These are phyloP conservation scores for Colletotrichum navitas DNA, from an alignment of 2,329 filamentous ascomycete genomes.

Conservation along the genomic window DNA sequence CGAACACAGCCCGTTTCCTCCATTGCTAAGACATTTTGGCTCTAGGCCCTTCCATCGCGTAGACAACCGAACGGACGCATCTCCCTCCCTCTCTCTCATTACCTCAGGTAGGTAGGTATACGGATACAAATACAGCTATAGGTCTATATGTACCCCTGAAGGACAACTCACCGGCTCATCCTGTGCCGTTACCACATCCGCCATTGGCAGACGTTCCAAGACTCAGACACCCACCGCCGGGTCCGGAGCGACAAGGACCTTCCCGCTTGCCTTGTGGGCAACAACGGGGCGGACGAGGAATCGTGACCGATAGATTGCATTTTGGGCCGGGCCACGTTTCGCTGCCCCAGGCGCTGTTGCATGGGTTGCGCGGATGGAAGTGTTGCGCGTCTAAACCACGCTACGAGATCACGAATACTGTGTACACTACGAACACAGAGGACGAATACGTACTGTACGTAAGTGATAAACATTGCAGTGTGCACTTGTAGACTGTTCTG, in stretches of 20 bases:
- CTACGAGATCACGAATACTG: too few species aligned
- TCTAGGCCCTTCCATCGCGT: conserved; percentile 23
- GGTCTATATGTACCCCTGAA: neutral
- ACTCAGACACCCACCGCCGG: conserved; percentile 14
- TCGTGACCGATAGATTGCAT: conserved; percentile 4
- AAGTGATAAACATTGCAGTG: neutral
- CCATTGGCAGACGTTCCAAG: conserved; percentile 15
- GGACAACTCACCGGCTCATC: conserved; percentile 17
- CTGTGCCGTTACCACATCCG: conserved; percentile 19
- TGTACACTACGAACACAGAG: too few species aligned
- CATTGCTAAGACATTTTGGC: conserved; percentile 25
- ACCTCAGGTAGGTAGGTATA: too few species aligned
- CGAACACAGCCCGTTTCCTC: conserved; percentile 11
- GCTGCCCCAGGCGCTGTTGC: conserved; percentile 7
- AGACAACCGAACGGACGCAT: conserved; percentile 27
- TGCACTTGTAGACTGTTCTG: neutral
- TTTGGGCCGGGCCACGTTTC: conserved; percentile 2
- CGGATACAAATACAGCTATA: neutral
- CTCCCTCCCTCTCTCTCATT: neutral
- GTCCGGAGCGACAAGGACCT: conserved; percentile 22
- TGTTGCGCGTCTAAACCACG: neutral
- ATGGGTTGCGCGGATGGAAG: conserved; percentile 10
- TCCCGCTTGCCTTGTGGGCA: conserved; percentile 10
- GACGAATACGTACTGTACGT: neutral
- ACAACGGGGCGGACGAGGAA: conserved; percentile 1